These are phyloP conservation scores for Cryptococcus wingfieldii DNA, from an alignment of 1,284 basidiomycete species.

Conservation along the genomic window DNA sequence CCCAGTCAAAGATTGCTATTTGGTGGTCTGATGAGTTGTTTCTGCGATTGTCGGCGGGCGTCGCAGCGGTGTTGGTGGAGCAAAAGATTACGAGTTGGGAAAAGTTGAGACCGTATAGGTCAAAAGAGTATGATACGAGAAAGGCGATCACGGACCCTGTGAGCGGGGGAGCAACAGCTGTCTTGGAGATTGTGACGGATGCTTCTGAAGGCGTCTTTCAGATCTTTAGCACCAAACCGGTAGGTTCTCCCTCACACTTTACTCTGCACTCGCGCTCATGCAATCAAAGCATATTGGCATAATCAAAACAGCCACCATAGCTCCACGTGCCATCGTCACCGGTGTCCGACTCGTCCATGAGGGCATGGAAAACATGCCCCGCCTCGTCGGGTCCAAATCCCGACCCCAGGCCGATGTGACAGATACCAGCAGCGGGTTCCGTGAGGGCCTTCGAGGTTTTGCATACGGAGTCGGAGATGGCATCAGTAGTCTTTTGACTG, in stretches of 20 bases:
- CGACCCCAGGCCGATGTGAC: conserved; percentile 50
- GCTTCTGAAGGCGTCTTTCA: conserved; percentile 51
- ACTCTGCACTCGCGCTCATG: background rate
- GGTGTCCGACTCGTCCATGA: conserved; percentile 39
- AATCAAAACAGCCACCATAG: conserved; percentile 49
- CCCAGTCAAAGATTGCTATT: conserved; percentile 53
- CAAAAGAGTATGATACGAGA: conserved; percentile 56
- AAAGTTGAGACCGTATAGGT: conserved; percentile 53
- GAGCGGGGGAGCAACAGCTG: conserved; percentile 53
- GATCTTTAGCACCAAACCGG: conserved; percentile 46
- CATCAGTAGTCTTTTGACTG: conserved; percentile 56
- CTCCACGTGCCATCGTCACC: conserved; percentile 49
- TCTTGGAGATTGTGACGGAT: conserved; percentile 56
- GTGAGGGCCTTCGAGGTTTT: conserved; percentile 51
- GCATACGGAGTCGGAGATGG: conserved; percentile 55
- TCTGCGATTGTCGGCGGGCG: conserved; percentile 56
- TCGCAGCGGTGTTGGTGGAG: conserved; percentile 55
- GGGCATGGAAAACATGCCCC: conserved; percentile 41
- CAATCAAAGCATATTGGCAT: conserved; percentile 47
- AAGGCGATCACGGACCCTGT: conserved; percentile 52
- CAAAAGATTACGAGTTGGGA: conserved; percentile 52
- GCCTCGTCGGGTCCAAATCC: conserved; percentile 52
- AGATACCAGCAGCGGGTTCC: conserved; percentile 52
- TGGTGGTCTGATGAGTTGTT: conserved; percentile 60
- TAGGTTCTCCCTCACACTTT: conserved; percentile 33